Base-by-base conservation (phyloP, 2,329 filamentous ascomycete genomes). In the Fusarium phyllophilum region DNA sequence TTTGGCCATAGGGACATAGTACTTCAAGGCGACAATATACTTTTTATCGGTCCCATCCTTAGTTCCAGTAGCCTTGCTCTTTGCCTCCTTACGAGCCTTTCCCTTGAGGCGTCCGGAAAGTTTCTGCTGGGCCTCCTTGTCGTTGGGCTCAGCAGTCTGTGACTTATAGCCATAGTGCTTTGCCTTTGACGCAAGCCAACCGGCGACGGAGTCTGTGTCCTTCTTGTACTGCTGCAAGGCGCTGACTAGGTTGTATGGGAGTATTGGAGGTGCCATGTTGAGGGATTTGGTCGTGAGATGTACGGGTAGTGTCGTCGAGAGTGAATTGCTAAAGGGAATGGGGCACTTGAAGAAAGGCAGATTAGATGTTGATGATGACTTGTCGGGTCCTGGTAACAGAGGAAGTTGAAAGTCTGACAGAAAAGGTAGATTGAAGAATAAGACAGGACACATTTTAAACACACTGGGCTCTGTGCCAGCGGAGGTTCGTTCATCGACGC, bases 1-100 rank as follows among this genome's bases (percentile, higher is more conserved):
- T 15, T 65, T 34, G 8, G 64, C 64, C 60, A 67, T 65, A 20
- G 65, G 60, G 6, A 59, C 15, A 29, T 52, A 54, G 20, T 67
- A 52, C 9, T 52, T 33, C 15, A 67, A 22, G 1, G 29, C 51
- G 9, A 65, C 38, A 4, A n/a, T 65, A 26, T 65, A 65, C 52
- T 59, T 67, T 6, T 29, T 39, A 17, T 17, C 22, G 29, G 26
- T n/a, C 7, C 9, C 22, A 17, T n/a, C 22, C 20, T 49, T 49
- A 17, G 10, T 13, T 6, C 14, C 29, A 33, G 29, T 18, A 12
- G 46, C 29, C 29, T 48, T 14, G 20, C n/a, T 45, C 31, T 55
- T 66, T 26, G 66, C 62, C 15, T 61, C 55, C 5, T 60, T 68
- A 2, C 55, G 14, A 14, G 42, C 49, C 4, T 61, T 61, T 22